phyloP scores from a whole-genome alignment of 306 rosid species.

The Abrus pulchellus region DNA sequence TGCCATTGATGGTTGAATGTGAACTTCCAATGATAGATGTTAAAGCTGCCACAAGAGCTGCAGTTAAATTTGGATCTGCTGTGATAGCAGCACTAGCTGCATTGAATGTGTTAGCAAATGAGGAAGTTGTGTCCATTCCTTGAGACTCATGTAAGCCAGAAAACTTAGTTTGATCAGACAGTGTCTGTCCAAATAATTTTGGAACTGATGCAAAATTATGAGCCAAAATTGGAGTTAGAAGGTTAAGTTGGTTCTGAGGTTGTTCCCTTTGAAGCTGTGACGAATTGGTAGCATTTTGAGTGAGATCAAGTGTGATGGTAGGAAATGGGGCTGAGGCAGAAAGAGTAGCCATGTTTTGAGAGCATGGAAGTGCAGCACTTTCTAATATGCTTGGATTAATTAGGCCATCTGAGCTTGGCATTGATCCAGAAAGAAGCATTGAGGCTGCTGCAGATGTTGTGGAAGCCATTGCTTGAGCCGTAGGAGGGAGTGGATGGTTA shows the following conservation, averaged over 20 bases:
- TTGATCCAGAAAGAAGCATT: constrained; percentile 77
- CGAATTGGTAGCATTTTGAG: constrained; percentile 39
- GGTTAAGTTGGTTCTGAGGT: neutral
- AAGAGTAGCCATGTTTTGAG: constrained; percentile 67
- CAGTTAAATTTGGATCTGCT: constrained; percentile 70
- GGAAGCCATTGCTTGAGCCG: constrained; percentile 75
- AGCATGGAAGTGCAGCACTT: constrained; percentile 46
- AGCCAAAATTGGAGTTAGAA: constrained; percentile 44
- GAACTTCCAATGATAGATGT: constrained; percentile 60
- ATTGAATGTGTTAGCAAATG: constrained; percentile 53
- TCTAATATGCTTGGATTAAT: constrained; percentile 54
- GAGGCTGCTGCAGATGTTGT: constrained; percentile 80
- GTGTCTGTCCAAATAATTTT: constrained; percentile 37
- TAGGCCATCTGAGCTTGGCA: constrained; percentile 61
- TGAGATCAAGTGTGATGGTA: constrained; percentile 77
- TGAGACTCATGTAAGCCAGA: constrained; percentile 45
- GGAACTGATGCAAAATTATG: constrained; percentile 27
- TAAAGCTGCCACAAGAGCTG: constrained; percentile 71
- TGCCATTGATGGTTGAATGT: constrained; percentile 45
- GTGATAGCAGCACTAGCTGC: constrained; percentile 69
- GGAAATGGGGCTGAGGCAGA: constrained; percentile 87
- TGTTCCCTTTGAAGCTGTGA: constrained; percentile 27
- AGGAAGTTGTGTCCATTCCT: constrained; percentile 41
- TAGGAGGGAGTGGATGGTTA: constrained; percentile 83
- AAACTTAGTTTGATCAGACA: constrained; percentile 42